Evolutionary conservation across 192 early-diverging fungal genomes (phyloP).

Genomic region (Coemansia sp.): DNA sequence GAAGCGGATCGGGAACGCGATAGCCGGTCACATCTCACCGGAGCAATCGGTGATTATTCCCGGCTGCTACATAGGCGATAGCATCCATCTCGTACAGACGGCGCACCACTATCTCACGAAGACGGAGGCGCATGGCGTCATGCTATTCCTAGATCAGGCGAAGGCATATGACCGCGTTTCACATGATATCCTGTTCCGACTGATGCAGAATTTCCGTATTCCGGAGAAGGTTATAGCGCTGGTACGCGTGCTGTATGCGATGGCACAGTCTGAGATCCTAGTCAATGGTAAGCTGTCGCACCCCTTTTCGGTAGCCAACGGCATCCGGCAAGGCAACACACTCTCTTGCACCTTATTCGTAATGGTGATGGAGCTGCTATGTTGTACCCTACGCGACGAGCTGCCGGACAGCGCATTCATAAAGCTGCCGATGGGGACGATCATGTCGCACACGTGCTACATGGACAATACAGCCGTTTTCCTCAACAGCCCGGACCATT

Average conservation of each 20-base stretch:
- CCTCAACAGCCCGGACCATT: background rate
- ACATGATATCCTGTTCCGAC: conserved; percentile 8
- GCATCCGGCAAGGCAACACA: conserved; percentile 7
- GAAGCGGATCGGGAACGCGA: background rate
- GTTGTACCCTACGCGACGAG: background rate
- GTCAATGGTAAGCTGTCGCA: background rate
- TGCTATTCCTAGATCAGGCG: conserved; percentile 20
- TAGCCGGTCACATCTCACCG: background rate
- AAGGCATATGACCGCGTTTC: conserved; percentile 19
- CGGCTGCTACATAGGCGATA: conserved; percentile 1
- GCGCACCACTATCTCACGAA: conserved; percentile 5
- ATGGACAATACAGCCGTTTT: background rate
- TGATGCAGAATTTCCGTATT: conserved; percentile 1
- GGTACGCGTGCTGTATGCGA: background rate
- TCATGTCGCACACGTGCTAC: background rate
- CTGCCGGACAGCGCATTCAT: background rate
- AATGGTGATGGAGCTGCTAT: conserved; percentile 1
- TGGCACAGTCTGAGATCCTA: background rate
- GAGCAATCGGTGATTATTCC: conserved; percentile 18
- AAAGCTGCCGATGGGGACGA: background rate
- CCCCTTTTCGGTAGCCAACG: background rate
- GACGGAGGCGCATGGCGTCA: background rate
- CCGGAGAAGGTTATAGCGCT: background rate
- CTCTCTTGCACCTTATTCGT: conserved; percentile 9
- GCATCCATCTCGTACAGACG: conserved; percentile 9